Base-by-base conservation (phyloP, 441 rosid species). In the Isatis lusitanica region DNA sequence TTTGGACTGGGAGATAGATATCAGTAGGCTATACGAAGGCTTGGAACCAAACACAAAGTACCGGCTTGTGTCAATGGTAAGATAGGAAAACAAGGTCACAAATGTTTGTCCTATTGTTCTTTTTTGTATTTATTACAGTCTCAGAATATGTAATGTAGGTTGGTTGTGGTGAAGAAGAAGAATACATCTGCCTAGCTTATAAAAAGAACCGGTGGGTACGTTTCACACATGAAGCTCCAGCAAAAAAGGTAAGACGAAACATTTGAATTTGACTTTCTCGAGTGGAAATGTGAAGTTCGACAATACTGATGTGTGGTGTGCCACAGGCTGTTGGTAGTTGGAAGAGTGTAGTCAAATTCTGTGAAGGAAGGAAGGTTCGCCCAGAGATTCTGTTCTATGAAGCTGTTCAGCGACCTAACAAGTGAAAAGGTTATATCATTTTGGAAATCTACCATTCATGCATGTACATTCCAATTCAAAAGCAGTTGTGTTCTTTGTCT, bases 61-160 rank as follows among this genome's bases (percentile, higher is more conserved):
- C 56, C 73, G 68, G 53, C 78, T 74, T 58, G 63, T 39, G 38
- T 59, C 78, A 67, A 59, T 74, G 78, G 78, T 74, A 66, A 58
- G 39, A 58, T 38, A 46, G 47, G 36, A 59, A 53, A 47, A 36
- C 46, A 43, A 10, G 30, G 40, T 55, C 58, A 15, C 63, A 43
- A 3, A 1, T 62, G 12, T 17, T 16, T 16, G 42, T 38, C 6
- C 1, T 28, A 5, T 18, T 43, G 39, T 42, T 60, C 3, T 26
- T 26, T 40, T 21, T n/a, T 18, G 7, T 10, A 35, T 46, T 44
- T 15, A 35, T 38, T 30, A 31, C 15, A 50, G 18, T 43, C 9
- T 40, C 46, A 60, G 31, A 51, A 43, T 64, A 8, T 59, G 18
- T 10, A 63, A 48, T 59, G 74, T 69, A 74, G 78, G 63, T 74